These are phyloP conservation scores for Ophiostoma novo-ulmi DNA, from an alignment of 2,329 filamentous ascomycete species.

Conservation along the genomic window DNA sequence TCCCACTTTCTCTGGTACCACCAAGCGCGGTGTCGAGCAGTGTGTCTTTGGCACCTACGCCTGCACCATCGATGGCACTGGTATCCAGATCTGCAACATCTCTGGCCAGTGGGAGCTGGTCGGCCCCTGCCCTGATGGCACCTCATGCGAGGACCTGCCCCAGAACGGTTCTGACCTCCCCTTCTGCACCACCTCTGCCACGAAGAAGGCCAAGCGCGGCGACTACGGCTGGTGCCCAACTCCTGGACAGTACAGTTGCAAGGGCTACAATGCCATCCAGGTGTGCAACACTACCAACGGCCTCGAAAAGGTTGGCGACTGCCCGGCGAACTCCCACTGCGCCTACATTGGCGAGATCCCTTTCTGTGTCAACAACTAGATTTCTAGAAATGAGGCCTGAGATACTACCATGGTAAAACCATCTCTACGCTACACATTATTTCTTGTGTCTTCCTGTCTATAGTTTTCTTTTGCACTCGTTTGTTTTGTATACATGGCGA, in stretches of 20 bases:
- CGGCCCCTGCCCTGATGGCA: constrained; percentile 30
- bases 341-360: constrained; percentile 29
- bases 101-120: constrained; percentile 29
- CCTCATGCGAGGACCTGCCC: constrained; percentile 28
- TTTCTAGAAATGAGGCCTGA: no score
- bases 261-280: constrained; percentile 30
- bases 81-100: constrained; percentile 32
- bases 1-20: constrained; percentile 9
- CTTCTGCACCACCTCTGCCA: constrained; percentile 27
- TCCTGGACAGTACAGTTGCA: constrained; percentile 30
- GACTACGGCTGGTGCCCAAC: constrained; percentile 28
- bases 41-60: constrained; percentile 32
- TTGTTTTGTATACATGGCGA: background rate
- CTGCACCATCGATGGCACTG: constrained; percentile 28
- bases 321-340: constrained; percentile 29
- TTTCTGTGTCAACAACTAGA: constrained; percentile 27
- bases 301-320: constrained; percentile 28
- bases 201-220: constrained; percentile 27
- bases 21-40: background rate
- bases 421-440: background rate
- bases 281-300: constrained; percentile 29
- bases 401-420: background rate
- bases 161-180: constrained; percentile 29
- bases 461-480: background rate
- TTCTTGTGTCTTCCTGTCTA: background rate